Evolutionary conservation across 2,329 filamentous ascomycete species (phyloP).

Genomic region (Penicillium sclerotigenum): DNA sequence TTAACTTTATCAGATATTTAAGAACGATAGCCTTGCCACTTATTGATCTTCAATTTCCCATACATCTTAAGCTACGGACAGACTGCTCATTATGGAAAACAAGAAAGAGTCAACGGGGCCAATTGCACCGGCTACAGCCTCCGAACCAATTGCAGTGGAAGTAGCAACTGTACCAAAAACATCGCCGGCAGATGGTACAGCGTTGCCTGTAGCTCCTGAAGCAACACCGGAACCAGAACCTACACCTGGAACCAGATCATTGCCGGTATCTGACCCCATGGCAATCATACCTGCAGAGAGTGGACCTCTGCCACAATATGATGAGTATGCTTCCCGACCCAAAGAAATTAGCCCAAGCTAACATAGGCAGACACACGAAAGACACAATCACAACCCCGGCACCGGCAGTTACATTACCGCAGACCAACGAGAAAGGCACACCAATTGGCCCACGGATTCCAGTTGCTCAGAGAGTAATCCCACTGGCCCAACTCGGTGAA

Average conservation of each 20-base stretch:
- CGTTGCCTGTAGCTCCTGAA: background rate
- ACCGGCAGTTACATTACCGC: background rate
- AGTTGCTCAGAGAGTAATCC: background rate
- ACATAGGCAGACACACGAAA: background rate
- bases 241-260: background rate
- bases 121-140: background rate
- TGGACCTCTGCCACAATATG: background rate
- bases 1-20: too few relatives aligned
- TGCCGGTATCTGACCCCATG: background rate
- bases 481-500: conserved; percentile 7
- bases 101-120: background rate
- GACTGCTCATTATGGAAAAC: background rate
- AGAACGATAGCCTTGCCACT: background rate
- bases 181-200: background rate
- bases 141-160: background rate
- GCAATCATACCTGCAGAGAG: background rate
- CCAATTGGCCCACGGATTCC: background rate
- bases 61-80: background rate
- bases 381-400: background rate
- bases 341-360: background rate
- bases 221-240: background rate
- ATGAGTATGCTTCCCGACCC: background rate
- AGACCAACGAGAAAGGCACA: background rate
- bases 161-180: background rate
- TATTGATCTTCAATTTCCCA: too few relatives aligned